Evolutionary conservation across 768 basidiomycete genomes (phyloP).

Genomic region (Mycena filopes): DNA sequence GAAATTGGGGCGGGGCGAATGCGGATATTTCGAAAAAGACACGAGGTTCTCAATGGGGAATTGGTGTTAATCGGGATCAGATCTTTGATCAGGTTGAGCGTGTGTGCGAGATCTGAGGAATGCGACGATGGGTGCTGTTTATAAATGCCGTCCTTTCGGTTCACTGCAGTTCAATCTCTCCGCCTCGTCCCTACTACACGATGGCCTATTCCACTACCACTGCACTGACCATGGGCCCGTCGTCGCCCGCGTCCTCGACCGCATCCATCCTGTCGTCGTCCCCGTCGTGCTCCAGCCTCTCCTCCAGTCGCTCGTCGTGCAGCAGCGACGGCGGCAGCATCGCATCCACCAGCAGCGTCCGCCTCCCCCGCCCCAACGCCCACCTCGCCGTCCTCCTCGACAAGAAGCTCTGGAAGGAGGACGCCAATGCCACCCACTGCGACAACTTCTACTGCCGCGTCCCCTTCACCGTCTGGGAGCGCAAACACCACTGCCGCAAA

Average conservation of each 20-base stretch:
- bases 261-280: slow-evolving; percentile 46
- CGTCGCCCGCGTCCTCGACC: slow-evolving; percentile 38
- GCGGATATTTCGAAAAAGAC: too few relatives aligned
- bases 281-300: slow-evolving; percentile 38
- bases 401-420: slow-evolving; percentile 81
- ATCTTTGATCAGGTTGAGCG: too few relatives aligned
- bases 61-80: too few relatives aligned
- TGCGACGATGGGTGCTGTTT: too few relatives aligned
- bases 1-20: too few relatives aligned
- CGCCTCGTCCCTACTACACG: neutral
- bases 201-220: neutral
- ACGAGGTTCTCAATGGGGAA: too few relatives aligned
- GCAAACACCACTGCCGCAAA: slow-evolving; percentile 87
- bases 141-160: too few relatives aligned
- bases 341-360: slow-evolving; percentile 45
- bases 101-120: too few relatives aligned
- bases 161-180: too few relatives aligned
- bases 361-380: slow-evolving; percentile 63
- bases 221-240: neutral
- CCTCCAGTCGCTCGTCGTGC: slow-evolving; percentile 26
- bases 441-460: slow-evolving; percentile 80
- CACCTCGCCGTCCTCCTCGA: slow-evolving; percentile 83
- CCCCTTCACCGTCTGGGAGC: slow-evolving; percentile 74
- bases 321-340: slow-evolving; percentile 40
- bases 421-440: slow-evolving; percentile 68